These are phyloP conservation scores for Mycena vulgaris DNA, from an alignment of 768 basidiomycete species.

Conservation along the genomic window DNA sequence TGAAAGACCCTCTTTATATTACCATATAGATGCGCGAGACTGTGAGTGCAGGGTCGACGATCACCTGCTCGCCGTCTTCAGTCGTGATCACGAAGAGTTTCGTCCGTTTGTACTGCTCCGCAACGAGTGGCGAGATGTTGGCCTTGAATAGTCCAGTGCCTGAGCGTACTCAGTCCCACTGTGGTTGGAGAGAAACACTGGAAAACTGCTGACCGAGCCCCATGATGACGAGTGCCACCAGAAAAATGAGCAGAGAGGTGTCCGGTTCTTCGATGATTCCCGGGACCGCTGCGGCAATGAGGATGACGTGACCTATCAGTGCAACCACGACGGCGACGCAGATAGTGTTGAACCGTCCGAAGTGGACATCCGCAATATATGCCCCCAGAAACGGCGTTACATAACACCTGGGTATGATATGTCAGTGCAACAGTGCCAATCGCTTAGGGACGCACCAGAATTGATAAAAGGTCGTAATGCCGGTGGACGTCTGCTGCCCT, in stretches of 20 bases:
- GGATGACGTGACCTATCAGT: conserved; percentile 51
- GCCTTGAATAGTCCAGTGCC: conserved; percentile 84
- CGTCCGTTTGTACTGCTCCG: conserved; percentile 79
- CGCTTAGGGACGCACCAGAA: conserved; percentile 66
- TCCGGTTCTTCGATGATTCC: conserved; percentile 69
- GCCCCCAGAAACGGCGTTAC: conserved; percentile 79
- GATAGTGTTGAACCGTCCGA: conserved; percentile 84
- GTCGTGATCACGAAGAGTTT: conserved; percentile 67
- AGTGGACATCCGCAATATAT: conserved; percentile 80
- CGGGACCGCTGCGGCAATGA: conserved; percentile 56
- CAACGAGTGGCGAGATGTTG: conserved; percentile 84
- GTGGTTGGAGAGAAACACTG: background rate
- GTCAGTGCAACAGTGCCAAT: background rate
- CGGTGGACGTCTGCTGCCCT: conserved; percentile 80
- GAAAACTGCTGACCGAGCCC: conserved; percentile 57
- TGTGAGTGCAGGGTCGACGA: conserved; percentile 81
- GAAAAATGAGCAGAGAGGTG: conserved; percentile 67
- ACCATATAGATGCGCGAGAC: conserved; percentile 84
- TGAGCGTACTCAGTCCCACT: conserved; percentile 36
- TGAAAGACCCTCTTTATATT: conserved; percentile 22
- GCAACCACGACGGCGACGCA: conserved; percentile 72
- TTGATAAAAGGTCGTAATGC: conserved; percentile 77
- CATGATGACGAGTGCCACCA: conserved; percentile 74
- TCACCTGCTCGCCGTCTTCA: conserved; percentile 75
- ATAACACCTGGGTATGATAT: conserved; percentile 64